phyloP scores from a whole-genome alignment of 805 yeast genomes.

The Metschnikowia reukaufii region DNA sequence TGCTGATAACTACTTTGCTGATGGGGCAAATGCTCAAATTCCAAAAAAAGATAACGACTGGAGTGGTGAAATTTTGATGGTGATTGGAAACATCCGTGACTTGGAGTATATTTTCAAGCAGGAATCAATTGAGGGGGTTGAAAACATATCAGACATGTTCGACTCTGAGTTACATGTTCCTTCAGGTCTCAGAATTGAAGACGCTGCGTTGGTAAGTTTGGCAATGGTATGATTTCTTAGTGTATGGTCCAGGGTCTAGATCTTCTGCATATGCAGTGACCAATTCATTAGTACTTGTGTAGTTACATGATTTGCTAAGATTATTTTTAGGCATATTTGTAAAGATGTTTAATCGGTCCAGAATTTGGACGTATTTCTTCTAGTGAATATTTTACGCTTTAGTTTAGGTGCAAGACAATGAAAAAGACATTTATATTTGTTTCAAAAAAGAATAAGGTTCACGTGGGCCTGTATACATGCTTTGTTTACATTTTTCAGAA shows the following conservation, averaged over 20 bases:
- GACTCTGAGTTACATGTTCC: conserved; percentile 62
- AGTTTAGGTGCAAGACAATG: too few relatives aligned
- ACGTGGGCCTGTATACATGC: too few relatives aligned
- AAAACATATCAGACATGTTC: conserved; percentile 60
- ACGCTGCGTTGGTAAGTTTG: conserved; percentile 61
- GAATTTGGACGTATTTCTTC: too few relatives aligned
- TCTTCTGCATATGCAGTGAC: too few relatives aligned
- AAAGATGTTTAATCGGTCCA: too few relatives aligned
- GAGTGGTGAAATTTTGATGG: conserved; percentile 45
- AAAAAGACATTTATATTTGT: too few relatives aligned
- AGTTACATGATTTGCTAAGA: too few relatives aligned
- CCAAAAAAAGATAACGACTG: conserved; percentile 15
- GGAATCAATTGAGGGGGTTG: conserved; percentile 56
- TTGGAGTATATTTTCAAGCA: conserved; percentile 50
- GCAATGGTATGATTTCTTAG: conserved; percentile 25
- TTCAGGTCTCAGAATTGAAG: conserved; percentile 63
- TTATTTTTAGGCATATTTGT: too few relatives aligned
- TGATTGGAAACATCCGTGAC: conserved; percentile 65
- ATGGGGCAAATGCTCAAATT: conserved; percentile 27
- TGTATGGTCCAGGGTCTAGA: too few relatives aligned
- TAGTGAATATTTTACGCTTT: too few relatives aligned
- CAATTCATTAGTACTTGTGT: not conserved
- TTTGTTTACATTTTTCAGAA: too few relatives aligned
- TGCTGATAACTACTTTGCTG: conserved; percentile 61
- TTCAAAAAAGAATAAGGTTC: too few relatives aligned